Percentiles rank a stretch among this genome's conserved stretches.
phyloP scores from a whole-genome alignment of 495 filamentous ascomycete species.

The Xylaria intraflava region DNA sequence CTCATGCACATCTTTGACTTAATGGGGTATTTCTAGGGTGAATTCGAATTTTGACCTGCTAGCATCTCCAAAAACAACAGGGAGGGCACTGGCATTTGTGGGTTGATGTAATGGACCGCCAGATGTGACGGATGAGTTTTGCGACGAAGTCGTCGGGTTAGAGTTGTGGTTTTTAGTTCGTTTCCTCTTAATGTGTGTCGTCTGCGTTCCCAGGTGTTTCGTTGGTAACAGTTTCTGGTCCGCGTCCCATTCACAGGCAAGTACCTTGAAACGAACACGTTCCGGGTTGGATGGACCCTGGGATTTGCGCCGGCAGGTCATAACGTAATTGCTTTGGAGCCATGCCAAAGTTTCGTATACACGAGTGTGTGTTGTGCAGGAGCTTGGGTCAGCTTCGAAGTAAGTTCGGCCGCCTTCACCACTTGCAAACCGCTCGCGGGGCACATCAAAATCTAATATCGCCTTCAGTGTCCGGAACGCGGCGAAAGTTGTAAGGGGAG shows the following conservation, averaged over 20 bases:
- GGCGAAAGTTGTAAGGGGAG: not conserved
- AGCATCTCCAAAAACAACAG: slow-evolving; percentile 21
- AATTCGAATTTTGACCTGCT: slow-evolving; percentile 23
- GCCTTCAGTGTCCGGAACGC: slow-evolving; percentile 1
- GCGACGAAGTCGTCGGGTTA: slow-evolving; percentile 1
- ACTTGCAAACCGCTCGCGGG: slow-evolving; percentile 13
- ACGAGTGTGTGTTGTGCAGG: slow-evolving; percentile 21
- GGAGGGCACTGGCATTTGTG: slow-evolving; percentile 7
- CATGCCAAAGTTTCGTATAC: slow-evolving; percentile 20
- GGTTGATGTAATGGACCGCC: not conserved
- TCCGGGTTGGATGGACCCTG: slow-evolving; percentile 17
- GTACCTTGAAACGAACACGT: slow-evolving; percentile 23
- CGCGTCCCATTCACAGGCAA: slow-evolving; percentile 26
- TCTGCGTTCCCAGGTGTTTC: slow-evolving; percentile 1
- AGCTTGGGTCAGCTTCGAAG: slow-evolving; percentile 20
- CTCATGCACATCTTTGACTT: not conserved
- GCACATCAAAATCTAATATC: slow-evolving; percentile 1
- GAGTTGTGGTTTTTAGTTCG: slow-evolving; percentile 3
- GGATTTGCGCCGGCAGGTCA: slow-evolving; percentile 15
- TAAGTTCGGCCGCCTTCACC: slow-evolving; percentile 22
- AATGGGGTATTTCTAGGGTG: slow-evolving; percentile 9
- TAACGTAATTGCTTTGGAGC: slow-evolving; percentile 25
- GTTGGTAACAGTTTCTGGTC: slow-evolving; percentile 10
- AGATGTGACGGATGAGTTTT: not conserved
- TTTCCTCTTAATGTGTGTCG: slow-evolving; percentile 2